These are phyloP conservation scores for Plasmodium cynomolgi DNA, from an alignment of 169 alveolate species.

Conservation along the genomic window DNA sequence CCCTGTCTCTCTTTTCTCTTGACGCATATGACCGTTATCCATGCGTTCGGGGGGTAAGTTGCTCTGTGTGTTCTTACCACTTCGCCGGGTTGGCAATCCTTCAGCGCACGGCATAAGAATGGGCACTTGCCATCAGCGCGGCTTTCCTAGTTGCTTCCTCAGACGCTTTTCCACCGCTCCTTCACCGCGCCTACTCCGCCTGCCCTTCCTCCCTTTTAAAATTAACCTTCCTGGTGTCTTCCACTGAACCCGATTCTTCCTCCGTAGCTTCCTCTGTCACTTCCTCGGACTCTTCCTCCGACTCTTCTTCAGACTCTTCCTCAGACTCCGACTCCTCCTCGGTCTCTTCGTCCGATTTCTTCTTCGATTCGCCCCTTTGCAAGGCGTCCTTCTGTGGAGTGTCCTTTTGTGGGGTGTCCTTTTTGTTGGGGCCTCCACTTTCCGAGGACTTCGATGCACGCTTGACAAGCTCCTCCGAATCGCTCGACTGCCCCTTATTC, in stretches of 20 bases:
- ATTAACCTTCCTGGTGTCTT: slow-evolving; percentile 7
- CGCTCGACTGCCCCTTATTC: neutral
- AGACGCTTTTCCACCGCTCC: neutral
- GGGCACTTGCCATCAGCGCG: neutral
- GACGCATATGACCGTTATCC: neutral
- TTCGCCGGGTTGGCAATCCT: neutral
- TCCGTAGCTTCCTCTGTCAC: neutral
- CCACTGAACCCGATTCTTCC: neutral
- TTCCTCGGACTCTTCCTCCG: slow-evolving; percentile 9
- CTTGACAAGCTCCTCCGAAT: neutral
- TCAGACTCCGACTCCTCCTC: slow-evolving; percentile 36
- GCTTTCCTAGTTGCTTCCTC: neutral
- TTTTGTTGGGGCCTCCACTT: neutral
- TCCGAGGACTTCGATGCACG: neutral
- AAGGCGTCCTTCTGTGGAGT: neutral
- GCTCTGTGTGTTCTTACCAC: neutral
- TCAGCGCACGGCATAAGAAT: neutral
- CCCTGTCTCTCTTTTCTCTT: neutral
- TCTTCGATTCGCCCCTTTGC: neutral
- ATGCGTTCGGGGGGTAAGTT: neutral
- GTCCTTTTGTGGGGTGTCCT: neutral
- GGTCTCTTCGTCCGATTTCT: slow-evolving; percentile 17
- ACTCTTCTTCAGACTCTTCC: neutral
- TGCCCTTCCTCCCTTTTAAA: slow-evolving; percentile 14
- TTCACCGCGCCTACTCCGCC: neutral